Conservation (phyloP, 2,329 filamentous ascomycete genomes). For the Ambrosiella xylebori region DNA sequence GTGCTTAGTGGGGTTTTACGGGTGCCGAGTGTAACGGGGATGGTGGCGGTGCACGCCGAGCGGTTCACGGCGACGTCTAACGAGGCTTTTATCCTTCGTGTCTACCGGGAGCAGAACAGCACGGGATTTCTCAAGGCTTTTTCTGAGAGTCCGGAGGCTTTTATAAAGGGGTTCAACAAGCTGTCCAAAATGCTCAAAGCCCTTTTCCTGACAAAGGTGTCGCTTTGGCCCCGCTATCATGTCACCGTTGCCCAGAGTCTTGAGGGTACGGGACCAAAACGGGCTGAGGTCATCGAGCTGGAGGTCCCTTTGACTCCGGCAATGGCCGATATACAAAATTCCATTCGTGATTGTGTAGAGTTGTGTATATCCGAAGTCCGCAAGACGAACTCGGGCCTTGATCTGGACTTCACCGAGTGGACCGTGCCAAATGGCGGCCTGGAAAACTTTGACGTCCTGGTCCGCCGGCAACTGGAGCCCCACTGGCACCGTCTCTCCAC, state of each 20-base stretch:
- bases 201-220: conserved; percentile 73
- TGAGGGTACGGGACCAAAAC: conserved; percentile 57
- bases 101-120: conserved; percentile 92
- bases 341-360: conserved; percentile 90
- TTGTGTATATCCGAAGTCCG: conserved; percentile 86
- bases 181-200: conserved; percentile 83
- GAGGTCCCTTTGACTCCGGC: conserved; percentile 90
- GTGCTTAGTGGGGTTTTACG: conserved; percentile 69
- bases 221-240: conserved; percentile 87
- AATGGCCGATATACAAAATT: conserved; percentile 87
- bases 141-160: conserved; percentile 81
- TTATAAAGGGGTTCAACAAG: conserved; percentile 74
- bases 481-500: conserved; percentile 96
- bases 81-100: conserved; percentile 86
- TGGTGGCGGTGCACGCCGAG: conserved; percentile 80
- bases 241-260: conserved; percentile 75
- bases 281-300: conserved; percentile 91
- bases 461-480: conserved; percentile 79
- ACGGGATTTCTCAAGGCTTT: conserved; percentile 88
- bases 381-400: conserved; percentile 60
- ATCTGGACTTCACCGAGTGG: conserved; percentile 79
- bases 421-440: conserved; percentile 84
- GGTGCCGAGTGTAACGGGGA: conserved; percentile 68
- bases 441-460: conserved; percentile 76
- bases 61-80: conserved; percentile 69